Evolutionary conservation across 2,329 filamentous ascomycete genomes (phyloP).

Genomic region (Mycosphaerella sp.): DNA sequence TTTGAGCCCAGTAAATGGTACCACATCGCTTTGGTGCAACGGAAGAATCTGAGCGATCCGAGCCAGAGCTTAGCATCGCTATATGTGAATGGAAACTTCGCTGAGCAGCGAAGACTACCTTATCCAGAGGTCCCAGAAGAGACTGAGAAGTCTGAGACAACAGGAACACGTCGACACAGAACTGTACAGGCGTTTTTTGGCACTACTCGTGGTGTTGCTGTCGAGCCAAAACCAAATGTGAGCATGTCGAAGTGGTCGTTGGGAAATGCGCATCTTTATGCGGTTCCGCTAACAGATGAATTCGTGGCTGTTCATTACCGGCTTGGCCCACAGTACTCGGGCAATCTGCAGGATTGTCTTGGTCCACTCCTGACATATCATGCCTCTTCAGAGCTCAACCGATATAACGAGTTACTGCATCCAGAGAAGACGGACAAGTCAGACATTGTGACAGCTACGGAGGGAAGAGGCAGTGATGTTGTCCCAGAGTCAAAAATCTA

Average conservation of each 20-base stretch:
- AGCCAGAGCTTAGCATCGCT: slow-evolving; percentile 56
- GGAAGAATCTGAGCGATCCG: slow-evolving; percentile 34
- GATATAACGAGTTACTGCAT: slow-evolving; percentile 86
- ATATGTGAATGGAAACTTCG: slow-evolving; percentile 89
- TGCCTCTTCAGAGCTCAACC: slow-evolving; percentile 81
- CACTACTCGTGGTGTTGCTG: slow-evolving; percentile 81
- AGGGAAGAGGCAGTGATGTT: slow-evolving; percentile 74
- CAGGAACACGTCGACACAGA: slow-evolving; percentile 37
- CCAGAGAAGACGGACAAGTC: slow-evolving; percentile 85
- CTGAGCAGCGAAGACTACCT: slow-evolving; percentile 81
- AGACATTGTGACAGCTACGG: slow-evolving; percentile 83
- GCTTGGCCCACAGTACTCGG: slow-evolving; percentile 83
- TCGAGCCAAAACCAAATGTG: slow-evolving; percentile 64
- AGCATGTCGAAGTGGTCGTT: slow-evolving; percentile 80
- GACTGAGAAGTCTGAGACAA: slow-evolving; percentile 9
- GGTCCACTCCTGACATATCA: slow-evolving; percentile 95
- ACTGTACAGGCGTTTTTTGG: slow-evolving; percentile 89
- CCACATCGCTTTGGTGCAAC: slow-evolving; percentile 84
- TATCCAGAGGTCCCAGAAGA: slow-evolving; percentile 74
- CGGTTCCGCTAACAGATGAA: slow-evolving; percentile 83
- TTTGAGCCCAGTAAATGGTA: slow-evolving; percentile 83
- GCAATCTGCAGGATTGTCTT: slow-evolving; percentile 94
- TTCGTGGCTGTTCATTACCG: slow-evolving; percentile 84
- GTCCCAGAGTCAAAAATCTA: slow-evolving; percentile 76
- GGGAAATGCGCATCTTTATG: slow-evolving; percentile 81